Conservation (phyloP, 164 flowering plant species). For the Vitis riparia region DNA sequence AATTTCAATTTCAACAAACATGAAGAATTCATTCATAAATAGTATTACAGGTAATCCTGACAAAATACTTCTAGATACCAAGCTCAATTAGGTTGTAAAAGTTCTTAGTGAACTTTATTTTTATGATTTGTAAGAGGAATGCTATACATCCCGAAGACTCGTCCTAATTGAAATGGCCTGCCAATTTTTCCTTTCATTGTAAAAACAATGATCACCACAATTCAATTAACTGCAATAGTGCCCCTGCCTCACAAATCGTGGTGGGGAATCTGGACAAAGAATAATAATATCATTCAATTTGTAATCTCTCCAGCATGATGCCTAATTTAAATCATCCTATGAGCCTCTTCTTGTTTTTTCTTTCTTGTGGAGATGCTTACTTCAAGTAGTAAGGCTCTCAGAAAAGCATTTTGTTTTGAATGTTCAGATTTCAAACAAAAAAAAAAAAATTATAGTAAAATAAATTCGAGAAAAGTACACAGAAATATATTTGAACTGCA, state of each 20-base stretch:
- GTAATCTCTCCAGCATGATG: background rate
- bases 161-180: background rate
- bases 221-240: background rate
- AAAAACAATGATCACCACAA: background rate
- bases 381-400: too few species aligned
- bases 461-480: too few species aligned
- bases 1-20: conserved; percentile 5
- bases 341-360: too few species aligned
- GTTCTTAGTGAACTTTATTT: background rate
- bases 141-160: background rate
- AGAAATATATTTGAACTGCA: too few species aligned
- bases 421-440: too few species aligned
- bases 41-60: too few species aligned
- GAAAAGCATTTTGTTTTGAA: too few species aligned
- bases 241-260: background rate
- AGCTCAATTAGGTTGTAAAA: background rate
- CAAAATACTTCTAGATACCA: background rate
- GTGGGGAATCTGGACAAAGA: background rate
- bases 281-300: background rate
- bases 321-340: too few species aligned
- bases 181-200: background rate
- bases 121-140: background rate
- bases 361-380: too few species aligned
- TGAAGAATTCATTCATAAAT: background rate
- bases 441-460: too few species aligned